These are phyloP conservation scores for Herpetomonas tarakana DNA, from an alignment of 208 protist species.

Conservation along the genomic window DNA sequence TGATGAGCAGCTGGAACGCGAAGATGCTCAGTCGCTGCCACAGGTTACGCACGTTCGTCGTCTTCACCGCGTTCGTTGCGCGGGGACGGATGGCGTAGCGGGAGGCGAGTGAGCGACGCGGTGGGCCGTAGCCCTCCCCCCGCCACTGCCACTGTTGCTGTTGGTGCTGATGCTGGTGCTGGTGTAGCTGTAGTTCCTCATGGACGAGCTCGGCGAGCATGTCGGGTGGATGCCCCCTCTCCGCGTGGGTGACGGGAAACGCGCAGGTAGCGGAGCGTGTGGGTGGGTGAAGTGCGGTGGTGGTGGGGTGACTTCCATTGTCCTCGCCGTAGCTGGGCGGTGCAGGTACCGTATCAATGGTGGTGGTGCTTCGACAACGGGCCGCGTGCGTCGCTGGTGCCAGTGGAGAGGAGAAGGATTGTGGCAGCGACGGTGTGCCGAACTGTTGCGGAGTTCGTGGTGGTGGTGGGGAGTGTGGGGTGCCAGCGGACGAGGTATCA, in stretches of 20 bases:
- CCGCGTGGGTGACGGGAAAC: background rate
- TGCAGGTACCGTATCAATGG: no score
- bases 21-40: conserved; percentile 15
- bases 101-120: conserved; percentile 30
- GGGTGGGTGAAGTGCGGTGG: background rate
- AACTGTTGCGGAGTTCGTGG: background rate
- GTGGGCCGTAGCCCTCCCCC: no score
- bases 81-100: conserved; percentile 36
- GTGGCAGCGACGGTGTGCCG: background rate
- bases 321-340: background rate
- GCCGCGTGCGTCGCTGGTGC: background rate
- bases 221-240: no score
- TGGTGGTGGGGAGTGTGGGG: background rate
- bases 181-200: no score
- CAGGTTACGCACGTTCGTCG: background rate
- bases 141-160: no score
- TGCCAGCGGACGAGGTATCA: background rate
- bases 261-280: background rate
- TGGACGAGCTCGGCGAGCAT: no score
- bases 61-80: conserved; percentile 1
- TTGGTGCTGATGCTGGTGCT: no score
- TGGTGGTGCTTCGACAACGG: no score
- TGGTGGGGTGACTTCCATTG: background rate
- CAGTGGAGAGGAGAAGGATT: background rate
- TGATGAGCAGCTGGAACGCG: conserved; percentile 32